phyloP scores from a whole-genome alignment of 805 yeast genomes.

The Saccharomycopsis selenospora region DNA sequence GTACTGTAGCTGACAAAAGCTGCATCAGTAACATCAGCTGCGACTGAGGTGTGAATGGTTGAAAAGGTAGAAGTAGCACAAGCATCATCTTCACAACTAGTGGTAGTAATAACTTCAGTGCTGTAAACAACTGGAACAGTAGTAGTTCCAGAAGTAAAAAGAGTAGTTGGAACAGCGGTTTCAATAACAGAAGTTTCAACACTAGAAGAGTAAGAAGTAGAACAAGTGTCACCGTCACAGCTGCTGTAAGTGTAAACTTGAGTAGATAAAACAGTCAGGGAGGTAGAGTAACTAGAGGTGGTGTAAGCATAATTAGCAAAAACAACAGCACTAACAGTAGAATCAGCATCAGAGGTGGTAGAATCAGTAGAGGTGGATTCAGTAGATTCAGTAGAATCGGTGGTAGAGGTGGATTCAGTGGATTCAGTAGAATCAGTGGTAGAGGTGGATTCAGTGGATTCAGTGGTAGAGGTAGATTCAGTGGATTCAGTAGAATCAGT shows the following conservation, averaged over 20 bases:
- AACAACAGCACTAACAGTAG: constrained; percentile 12
- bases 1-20: background rate
- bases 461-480: constrained; percentile 22
- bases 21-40: constrained; percentile 12
- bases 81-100: constrained; percentile 22
- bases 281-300: constrained; percentile 10
- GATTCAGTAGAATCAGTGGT: constrained; percentile 23
- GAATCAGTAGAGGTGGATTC: constrained; percentile 19
- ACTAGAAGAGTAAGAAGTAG: constrained; percentile 20
- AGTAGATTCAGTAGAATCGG: constrained; percentile 12
- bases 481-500: constrained; percentile 22
- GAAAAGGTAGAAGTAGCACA: constrained; percentile 19
- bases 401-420: too few species aligned
- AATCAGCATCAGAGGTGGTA: constrained; percentile 9
- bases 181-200: constrained; percentile 20
- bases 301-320: constrained; percentile 7
- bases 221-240: constrained; percentile 20
- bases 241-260: constrained; percentile 22
- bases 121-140: too few species aligned
- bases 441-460: constrained; percentile 26
- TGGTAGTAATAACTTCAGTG: constrained; percentile 22
- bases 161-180: too few species aligned
- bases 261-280: constrained; percentile 8
- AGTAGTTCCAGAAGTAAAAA: constrained; percentile 15
- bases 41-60: constrained; percentile 20